Conservation (phyloP, 495 filamentous ascomycete species). For the Neohortaea acidophila region DNA sequence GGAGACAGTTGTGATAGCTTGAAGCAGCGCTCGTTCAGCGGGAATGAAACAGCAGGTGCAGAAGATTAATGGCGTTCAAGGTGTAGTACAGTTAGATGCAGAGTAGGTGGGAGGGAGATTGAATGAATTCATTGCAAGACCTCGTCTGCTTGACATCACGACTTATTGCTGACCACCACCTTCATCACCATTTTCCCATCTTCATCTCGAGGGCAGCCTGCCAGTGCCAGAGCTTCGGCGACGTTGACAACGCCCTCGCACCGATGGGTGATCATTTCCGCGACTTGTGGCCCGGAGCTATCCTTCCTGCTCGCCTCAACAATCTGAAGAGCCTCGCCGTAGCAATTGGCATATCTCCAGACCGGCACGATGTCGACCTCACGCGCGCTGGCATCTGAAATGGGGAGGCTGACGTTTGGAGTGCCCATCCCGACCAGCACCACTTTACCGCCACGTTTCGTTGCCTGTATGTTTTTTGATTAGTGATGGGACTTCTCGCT, state of each 20-base stretch:
- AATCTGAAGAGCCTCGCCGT: not conserved
- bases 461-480: not conserved
- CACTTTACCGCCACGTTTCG: not conserved
- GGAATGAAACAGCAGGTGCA: not conserved
- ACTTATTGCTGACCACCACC: not conserved
- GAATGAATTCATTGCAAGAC: too few relatives aligned
- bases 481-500: not conserved
- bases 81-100: not conserved
- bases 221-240: not conserved
- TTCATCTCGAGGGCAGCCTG: not conserved
- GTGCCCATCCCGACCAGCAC: constrained; percentile 1
- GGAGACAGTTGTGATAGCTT: too few relatives aligned
- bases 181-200: constrained; percentile 1
- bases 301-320: not conserved
- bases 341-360: constrained; percentile 4
- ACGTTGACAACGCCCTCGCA: not conserved
- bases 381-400: constrained; percentile 1
- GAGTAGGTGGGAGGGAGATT: not conserved
- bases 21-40: too few relatives aligned
- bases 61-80: not conserved
- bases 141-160: too few relatives aligned
- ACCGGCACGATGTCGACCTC: constrained; percentile 1
- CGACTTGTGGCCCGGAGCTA: not conserved
- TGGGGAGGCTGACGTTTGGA: not conserved
- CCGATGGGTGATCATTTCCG: not conserved